Conservation (phyloP, 192 early-diverging fungal genomes). For the Borealophlyctis nickersoniae region DNA sequence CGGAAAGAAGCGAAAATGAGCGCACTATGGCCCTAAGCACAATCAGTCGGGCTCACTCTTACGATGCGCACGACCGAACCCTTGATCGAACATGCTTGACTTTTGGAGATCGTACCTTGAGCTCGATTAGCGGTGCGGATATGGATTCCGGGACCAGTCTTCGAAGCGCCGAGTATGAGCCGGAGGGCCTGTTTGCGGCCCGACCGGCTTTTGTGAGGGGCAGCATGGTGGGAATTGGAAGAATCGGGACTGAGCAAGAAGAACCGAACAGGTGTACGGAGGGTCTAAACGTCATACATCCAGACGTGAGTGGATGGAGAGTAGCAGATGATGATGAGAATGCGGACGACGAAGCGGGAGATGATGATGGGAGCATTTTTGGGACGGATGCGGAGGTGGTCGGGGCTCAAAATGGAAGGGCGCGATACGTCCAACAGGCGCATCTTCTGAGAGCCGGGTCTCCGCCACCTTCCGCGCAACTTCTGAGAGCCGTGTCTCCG, state of each 20-base stretch:
- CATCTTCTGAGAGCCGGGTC: too few species aligned
- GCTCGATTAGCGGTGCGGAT: constrained; percentile 16
- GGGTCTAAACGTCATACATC: not conserved
- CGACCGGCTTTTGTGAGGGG: too few species aligned
- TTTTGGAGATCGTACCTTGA: constrained; percentile 25
- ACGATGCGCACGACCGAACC: not conserved
- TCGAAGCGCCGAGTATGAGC: too few species aligned
- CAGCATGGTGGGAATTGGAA: too few species aligned
- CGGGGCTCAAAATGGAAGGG: too few species aligned
- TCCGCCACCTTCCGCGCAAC: too few species aligned
- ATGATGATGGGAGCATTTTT: not conserved
- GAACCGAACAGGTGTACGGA: not conserved
- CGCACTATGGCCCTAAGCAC: constrained; percentile 31
- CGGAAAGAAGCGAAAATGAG: constrained; percentile 26
- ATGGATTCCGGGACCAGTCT: not conserved
- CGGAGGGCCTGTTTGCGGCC: too few species aligned
- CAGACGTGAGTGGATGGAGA: not conserved
- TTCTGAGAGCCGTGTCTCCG: too few species aligned
- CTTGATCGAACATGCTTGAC: constrained; percentile 4
- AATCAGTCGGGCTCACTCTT: constrained; percentile 19
- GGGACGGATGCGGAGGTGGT: not conserved
- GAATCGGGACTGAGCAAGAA: constrained; percentile 1
- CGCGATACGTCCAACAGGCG: too few species aligned
- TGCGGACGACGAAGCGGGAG: constrained; percentile 5
- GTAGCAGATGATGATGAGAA: constrained; percentile 4